These are phyloP conservation scores for Colletotrichum theobromicola DNA, from an alignment of 2,329 filamentous ascomycete genomes.

Conservation along the genomic window DNA sequence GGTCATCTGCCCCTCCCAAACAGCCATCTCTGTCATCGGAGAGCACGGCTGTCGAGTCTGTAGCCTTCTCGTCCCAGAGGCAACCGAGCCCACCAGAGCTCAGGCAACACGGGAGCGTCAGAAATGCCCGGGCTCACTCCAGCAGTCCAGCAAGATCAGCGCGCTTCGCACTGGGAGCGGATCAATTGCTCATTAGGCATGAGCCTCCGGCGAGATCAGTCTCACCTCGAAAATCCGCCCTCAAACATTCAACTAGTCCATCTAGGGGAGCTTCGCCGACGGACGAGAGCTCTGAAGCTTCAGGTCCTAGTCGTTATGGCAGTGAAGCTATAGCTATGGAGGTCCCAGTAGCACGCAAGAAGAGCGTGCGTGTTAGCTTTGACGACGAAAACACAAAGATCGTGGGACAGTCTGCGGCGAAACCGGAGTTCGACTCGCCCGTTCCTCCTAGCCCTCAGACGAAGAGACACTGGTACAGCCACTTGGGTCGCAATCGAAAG, in stretches of 20 bases:
- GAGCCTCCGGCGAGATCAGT: conserved; percentile 73
- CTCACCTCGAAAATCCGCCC: conserved; percentile 78
- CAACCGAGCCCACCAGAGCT: not conserved
- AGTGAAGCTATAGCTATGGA: conserved; percentile 36
- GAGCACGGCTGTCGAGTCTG: conserved; percentile 13
- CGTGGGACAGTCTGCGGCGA: conserved; percentile 51
- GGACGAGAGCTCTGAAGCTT: conserved; percentile 52
- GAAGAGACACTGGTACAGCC: conserved; percentile 52
- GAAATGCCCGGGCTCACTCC: conserved; percentile 46
- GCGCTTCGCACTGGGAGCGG: conserved; percentile 66
- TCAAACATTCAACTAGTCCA: conserved; percentile 67
- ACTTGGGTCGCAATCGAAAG: conserved; percentile 52
- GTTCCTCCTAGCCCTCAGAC: conserved; percentile 40
- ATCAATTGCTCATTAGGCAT: conserved; percentile 65
- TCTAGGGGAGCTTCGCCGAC: conserved; percentile 57
- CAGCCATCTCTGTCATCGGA: conserved; percentile 11
- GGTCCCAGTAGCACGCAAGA: conserved; percentile 55
- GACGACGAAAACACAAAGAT: conserved; percentile 67
- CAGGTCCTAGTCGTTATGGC: conserved; percentile 30
- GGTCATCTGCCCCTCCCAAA: conserved; percentile 21
- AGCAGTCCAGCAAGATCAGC: conserved; percentile 71
- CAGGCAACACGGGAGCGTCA: conserved; percentile 21
- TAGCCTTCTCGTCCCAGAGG: conserved; percentile 5
- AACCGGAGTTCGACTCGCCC: conserved; percentile 43
- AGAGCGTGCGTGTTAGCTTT: conserved; percentile 78